Evolutionary conservation across 2,329 filamentous ascomycete genomes (phyloP), one percentile per base, ranked within the genome.

Genomic region (Diaporthe ampelina): DNA sequence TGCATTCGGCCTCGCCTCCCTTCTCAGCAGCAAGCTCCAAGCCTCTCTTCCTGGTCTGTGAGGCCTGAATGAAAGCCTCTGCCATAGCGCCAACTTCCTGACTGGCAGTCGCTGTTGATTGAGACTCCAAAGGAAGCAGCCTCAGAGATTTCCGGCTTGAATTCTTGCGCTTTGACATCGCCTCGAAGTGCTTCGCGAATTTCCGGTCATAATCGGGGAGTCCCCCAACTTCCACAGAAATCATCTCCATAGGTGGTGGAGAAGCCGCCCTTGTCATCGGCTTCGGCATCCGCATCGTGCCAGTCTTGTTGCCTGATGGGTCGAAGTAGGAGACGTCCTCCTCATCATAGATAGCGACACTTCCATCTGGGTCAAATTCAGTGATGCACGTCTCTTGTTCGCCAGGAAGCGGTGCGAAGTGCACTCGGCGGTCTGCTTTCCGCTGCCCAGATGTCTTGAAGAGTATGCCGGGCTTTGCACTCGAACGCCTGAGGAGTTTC

Each of bases 161-260:
- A 77, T 77, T 54, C 80, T 81, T 69, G 79, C 78, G 24, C n/a
- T 74, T 72, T 83, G 83, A 29, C 79, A 88, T 81, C 17, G 83
- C 83, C 37, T 83, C 82, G 76, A 90, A 90, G 76, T 89, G 87
- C n/a, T 83, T 83, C 24, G 79, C 81, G 67, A 88, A 90, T 67
- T 81, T 84, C 43, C 82, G 78, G 68, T 83, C 81, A 10, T 81
- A 79, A 2, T 80, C 81, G 3, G 81, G 82, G 8, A 86, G 77
- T 19, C 84, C 80, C 19, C 56, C 76, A 77, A 56, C 50, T 77
- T 45, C 77, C 70, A 52, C 68, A 68, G 37, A 56, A 43, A 50
- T 71, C 48, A 58, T 37, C 17, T 69, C 69, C 29, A n/a, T n/a
- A 6, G 74, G 74, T 15, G 75, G 75, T 19, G 75, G 75, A 1